Base-by-base conservation (phyloP, 2,329 filamentous ascomycete species). In the Huntiella moniliformis region DNA sequence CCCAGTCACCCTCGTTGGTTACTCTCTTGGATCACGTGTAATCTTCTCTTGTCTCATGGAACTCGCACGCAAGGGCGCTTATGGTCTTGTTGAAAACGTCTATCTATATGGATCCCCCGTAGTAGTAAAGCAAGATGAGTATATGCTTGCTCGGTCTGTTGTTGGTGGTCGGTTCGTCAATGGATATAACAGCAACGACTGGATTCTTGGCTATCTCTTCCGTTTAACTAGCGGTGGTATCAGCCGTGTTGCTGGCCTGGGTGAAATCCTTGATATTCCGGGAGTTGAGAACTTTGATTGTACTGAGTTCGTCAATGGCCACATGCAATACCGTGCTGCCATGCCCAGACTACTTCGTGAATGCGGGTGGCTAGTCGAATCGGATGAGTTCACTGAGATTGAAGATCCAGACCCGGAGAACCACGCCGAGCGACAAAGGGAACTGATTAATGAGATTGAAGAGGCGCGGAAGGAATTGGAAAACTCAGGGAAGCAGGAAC, bases 341-440 rank as follows among this genome's bases (percentile, higher is more conserved):
- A 96, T 98, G 80, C 91, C 91, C 12, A 75, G 75, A 48, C 68
- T 98, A 13, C 68, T 98, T 44, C 77, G 84, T 51, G 80, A 88
- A 58, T 84, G 87, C 33, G 91, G 87, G 12, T 98, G 87, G 86
- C 65, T 79, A 45, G 83, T 96, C 3, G 79, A 94, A 56, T 87
- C 80, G 52, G 86, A 95, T 54, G 88, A 96, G 58, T 98, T 96
- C 57, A 79, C 74, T 1, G 91, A 98, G 61, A 96, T 98, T 50
- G 91, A 96, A 58, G 91, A 98, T 54, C 86, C 91, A 0, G 91
- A 98, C 56, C 91, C 91, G 0, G 91, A 96, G 0, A 88, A 93
- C 54, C 88, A 96, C 61, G 71, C 75, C 43, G 72, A 85, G 58
- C 72, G 87, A 41, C 91, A 98, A 61, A 73, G 86, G 47, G 88